These are phyloP conservation scores for Plantago major DNA, from an alignment of 257 asterid species.

Conservation along the genomic window DNA sequence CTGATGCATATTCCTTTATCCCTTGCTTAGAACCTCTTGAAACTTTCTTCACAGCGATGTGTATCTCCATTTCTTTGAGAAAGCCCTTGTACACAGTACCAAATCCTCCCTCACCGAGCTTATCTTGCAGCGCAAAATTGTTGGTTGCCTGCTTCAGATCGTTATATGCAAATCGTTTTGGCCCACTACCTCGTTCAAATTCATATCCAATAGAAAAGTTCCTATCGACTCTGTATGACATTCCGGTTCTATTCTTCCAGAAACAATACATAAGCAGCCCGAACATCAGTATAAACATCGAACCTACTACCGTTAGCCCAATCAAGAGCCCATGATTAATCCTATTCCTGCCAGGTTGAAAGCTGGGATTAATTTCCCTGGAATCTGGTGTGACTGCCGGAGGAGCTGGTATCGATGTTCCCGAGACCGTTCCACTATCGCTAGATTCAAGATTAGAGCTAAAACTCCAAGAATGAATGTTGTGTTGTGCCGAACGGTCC, in stretches of 20 bases:
- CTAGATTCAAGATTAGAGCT: conserved; percentile 9
- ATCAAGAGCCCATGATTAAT: too few species aligned
- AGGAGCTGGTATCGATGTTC: too few species aligned
- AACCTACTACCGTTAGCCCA: too few species aligned
- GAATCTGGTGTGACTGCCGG: too few species aligned
- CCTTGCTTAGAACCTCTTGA: too few species aligned
- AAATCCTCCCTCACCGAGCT: conserved; percentile 39
- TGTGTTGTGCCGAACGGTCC: background rate
- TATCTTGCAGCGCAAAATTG: conserved; percentile 16
- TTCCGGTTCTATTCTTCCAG: conserved; percentile 12
- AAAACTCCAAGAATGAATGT: conserved; percentile 26
- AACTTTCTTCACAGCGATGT: too few species aligned
- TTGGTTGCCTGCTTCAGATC: conserved; percentile 17
- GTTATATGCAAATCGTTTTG: conserved; percentile 19
- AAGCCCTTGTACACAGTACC: too few species aligned
- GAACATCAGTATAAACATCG: background rate
- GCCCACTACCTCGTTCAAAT: conserved; percentile 18
- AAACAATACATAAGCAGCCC: background rate
- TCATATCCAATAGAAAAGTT: conserved; percentile 18
- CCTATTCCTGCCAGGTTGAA: too few species aligned
- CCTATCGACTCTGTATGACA: background rate
- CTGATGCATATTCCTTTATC: too few species aligned
- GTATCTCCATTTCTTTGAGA: too few species aligned
- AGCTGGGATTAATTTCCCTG: too few species aligned
- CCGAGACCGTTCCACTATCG: too few species aligned